Conservation (phyloP, 2,329 filamentous ascomycete genomes). For the Diaporthe capsici region DNA sequence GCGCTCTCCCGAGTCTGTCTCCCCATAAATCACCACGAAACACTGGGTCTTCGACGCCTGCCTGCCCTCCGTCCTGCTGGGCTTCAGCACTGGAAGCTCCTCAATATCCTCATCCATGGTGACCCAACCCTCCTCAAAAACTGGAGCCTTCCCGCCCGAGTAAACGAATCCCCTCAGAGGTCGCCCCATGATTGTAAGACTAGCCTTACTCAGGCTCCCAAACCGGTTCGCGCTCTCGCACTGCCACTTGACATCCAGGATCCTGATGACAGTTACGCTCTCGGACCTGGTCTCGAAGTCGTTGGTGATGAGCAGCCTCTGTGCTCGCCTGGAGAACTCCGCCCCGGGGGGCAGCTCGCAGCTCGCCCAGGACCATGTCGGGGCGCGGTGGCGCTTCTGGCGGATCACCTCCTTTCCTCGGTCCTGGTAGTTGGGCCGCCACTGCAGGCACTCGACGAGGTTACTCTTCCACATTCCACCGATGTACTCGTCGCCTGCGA, state of each 20-base stretch:
- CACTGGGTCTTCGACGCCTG: not conserved
- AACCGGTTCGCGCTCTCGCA: not conserved
- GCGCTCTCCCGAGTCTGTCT: not conserved
- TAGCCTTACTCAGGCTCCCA: not conserved
- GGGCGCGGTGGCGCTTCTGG: constrained; percentile 5
- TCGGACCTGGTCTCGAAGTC: not conserved
- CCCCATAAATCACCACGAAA: not conserved
- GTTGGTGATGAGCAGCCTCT: constrained; percentile 19
- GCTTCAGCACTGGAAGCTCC: not conserved
- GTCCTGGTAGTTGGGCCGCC: constrained; percentile 2
- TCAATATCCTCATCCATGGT: constrained; percentile 1
- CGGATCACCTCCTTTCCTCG: not conserved
- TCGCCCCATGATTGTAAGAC: not conserved
- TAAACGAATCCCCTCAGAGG: not conserved
- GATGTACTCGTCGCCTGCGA: constrained; percentile 10
- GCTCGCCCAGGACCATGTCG: constrained; percentile 33
- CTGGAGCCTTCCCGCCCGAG: not conserved
- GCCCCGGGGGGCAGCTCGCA: constrained; percentile 21
- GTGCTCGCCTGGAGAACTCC: not conserved
- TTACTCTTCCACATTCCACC: constrained; percentile 3
- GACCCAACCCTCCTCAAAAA: not conserved
- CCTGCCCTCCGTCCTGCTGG: not conserved
- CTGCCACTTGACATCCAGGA: not conserved
- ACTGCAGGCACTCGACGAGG: constrained; percentile 27
- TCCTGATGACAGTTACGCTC: not conserved